Evolutionary conservation across 2,329 filamentous ascomycete species (phyloP).

Genomic region (Harringtonia aguacate): DNA sequence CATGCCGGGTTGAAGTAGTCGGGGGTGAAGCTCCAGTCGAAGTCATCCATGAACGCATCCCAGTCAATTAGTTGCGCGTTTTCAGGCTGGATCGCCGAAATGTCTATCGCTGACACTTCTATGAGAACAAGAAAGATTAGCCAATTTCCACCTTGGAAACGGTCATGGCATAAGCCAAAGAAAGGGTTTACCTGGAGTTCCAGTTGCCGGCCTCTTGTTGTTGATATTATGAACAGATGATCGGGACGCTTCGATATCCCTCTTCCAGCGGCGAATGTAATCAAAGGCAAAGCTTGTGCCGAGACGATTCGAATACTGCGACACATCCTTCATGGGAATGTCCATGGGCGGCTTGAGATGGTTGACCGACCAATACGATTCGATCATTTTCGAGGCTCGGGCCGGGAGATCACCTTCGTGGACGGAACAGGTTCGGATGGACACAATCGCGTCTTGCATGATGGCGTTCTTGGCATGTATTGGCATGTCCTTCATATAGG

Average conservation of each 20-base stretch:
- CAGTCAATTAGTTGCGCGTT: slow-evolving; percentile 34
- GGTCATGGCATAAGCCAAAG: no score
- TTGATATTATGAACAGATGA: slow-evolving; percentile 17
- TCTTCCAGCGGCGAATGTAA: slow-evolving; percentile 36
- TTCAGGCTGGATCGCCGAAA: slow-evolving; percentile 9
- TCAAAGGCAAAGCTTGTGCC: slow-evolving; percentile 38
- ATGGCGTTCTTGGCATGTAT: slow-evolving; percentile 17
- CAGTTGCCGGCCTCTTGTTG: slow-evolving; percentile 2
- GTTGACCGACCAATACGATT: slow-evolving; percentile 35
- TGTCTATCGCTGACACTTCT: slow-evolving; percentile 5
- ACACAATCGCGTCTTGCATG: slow-evolving; percentile 21
- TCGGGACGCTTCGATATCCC: slow-evolving; percentile 27
- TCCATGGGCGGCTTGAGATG: slow-evolving; percentile 26
- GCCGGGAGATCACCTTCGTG: slow-evolving; percentile 37
- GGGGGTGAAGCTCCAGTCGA: slow-evolving; percentile 30
- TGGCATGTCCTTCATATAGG: slow-evolving; percentile 24
- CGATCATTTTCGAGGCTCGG: slow-evolving; percentile 33
- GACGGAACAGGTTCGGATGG: slow-evolving; percentile 31
- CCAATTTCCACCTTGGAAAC: no score
- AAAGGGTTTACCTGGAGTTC: slow-evolving; percentile 10
- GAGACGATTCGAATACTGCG: slow-evolving; percentile 32
- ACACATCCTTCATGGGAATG: slow-evolving; percentile 23
- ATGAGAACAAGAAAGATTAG: no score
- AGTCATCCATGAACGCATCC: slow-evolving; percentile 39
- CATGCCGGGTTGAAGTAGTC: slow-evolving; percentile 14